Evolutionary conservation across 352 stramenopile species (phyloP), one percentile per base, ranked within the genome.

Genomic region (Phytophthora pini): DNA sequence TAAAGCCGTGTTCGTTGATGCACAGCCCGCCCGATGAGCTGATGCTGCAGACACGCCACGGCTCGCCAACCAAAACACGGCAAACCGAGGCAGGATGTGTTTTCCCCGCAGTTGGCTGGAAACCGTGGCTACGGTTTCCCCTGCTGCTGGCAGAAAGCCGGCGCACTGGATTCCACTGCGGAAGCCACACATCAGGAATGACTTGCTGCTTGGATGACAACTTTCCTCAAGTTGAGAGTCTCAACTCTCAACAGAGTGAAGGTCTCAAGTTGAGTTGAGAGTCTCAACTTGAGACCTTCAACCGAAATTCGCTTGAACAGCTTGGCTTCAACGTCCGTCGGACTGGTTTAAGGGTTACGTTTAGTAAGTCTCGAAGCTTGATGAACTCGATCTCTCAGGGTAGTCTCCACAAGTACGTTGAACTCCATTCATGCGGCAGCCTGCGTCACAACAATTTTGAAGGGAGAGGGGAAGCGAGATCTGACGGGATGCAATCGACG

Each of bases 1-100:
- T 43, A 69, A 66, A 69, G 49, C 50, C 66, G 61, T 71, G 66
- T 74, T 74, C 31, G 31, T 15, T 24, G 43, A 31, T 31, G 22
- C 22, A 27, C 50, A 17, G 27, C 24, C 48, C 45, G 38, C n/a
- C 12, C 38, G 45, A 75, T 71, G 53, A 62, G 44, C 61, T 68
- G 65, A 62, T 71, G 41, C n/a, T 3, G 10, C 27, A 34, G 63
- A 72, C 65, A 72, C 65, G 64, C 26, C 62, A 36, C 31, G 9
- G 27, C 9, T 41, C 31, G 29, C 59, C 65, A 71, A 61, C 55
- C 27, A 54, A 65, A 75, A 76, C 70, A 78, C 70, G 70, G 22
- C 64, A 68, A 77, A 69, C 29, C 34, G 31, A 56, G 56, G 15
- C 36, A 31, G 38, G 50, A 67, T 50, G 59, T 47, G 56, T 53